Percentiles rank a stretch among this genome's conserved stretches.
phyloP scores from a whole-genome alignment of 306 rosid species.

The Sicyos edulis region DNA sequence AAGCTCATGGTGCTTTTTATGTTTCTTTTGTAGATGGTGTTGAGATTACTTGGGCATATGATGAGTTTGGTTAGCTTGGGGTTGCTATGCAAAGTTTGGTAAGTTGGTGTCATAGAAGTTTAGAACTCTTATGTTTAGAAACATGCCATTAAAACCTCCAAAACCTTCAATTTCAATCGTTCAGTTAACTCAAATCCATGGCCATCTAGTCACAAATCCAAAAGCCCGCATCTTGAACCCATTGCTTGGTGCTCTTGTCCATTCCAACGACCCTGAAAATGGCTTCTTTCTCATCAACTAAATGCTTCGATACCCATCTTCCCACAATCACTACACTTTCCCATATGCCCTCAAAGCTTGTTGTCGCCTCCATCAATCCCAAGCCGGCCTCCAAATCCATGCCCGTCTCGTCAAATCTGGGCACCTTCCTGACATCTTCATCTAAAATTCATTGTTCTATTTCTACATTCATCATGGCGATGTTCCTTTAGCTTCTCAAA shows the following conservation, averaged over 20 bases:
- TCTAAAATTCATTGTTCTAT: slow-evolving; percentile 62
- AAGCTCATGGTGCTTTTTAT: too few relatives aligned
- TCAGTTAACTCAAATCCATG: slow-evolving; percentile 37
- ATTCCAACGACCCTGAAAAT: slow-evolving; percentile 40
- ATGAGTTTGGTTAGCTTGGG: too few relatives aligned
- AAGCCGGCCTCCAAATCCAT: slow-evolving; percentile 57
- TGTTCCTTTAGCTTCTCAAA: slow-evolving; percentile 37
- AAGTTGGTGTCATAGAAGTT: too few relatives aligned
- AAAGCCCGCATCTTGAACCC: slow-evolving; percentile 44
- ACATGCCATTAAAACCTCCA: slow-evolving; percentile 4
- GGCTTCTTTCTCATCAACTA: slow-evolving; percentile 57
- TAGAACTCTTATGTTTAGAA: background rate
- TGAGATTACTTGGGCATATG: too few relatives aligned
- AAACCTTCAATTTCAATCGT: background rate
- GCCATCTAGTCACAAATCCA: slow-evolving; percentile 47
- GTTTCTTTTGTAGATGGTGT: too few relatives aligned
- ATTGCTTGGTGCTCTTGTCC: slow-evolving; percentile 31
- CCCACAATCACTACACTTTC: slow-evolving; percentile 70
- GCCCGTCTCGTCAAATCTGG: slow-evolving; percentile 54
- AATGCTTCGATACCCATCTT: slow-evolving; percentile 47
- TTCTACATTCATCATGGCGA: slow-evolving; percentile 40
- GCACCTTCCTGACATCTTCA: slow-evolving; percentile 47
- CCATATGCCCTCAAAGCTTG: slow-evolving; percentile 61
- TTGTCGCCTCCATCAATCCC: slow-evolving; percentile 30
- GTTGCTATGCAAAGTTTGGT: too few relatives aligned